A percentile compares a stretch with the other conserved stretches of the same genome.
Evolutionary conservation across 169 alveolate species (phyloP).

Genomic region (Plasmodium cynomolgi): DNA sequence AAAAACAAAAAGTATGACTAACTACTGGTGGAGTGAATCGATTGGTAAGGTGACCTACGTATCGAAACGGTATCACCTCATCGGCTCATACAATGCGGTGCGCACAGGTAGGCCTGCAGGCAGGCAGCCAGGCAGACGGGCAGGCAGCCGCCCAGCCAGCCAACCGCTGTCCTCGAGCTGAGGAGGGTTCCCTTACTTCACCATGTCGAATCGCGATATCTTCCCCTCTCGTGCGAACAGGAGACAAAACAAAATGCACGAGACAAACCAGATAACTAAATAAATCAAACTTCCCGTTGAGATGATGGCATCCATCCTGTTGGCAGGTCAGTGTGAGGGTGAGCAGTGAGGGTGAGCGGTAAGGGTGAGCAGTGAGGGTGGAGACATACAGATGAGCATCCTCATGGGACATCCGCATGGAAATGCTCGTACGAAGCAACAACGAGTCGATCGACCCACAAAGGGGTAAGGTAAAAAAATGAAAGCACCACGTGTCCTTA

Average conservation of each 20-base stretch:
- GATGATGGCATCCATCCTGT: slow-evolving; percentile 34
- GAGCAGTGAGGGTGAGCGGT: not conserved
- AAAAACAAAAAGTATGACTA: not conserved
- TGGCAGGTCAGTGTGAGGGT: not conserved
- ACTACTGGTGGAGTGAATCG: not conserved
- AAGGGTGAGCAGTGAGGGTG: not conserved
- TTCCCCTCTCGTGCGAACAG: slow-evolving; percentile 69
- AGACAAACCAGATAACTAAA: slow-evolving; percentile 51
- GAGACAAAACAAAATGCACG: slow-evolving; percentile 56
- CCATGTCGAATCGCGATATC: slow-evolving; percentile 19
- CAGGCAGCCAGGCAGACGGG: too few relatives aligned
- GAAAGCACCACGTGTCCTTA: not conserved
- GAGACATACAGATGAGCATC: not conserved
- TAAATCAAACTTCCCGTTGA: slow-evolving; percentile 32
- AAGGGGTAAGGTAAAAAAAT: not conserved
- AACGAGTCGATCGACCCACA: not conserved
- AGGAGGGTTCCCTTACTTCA: slow-evolving; percentile 8
- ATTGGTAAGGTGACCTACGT: not conserved
- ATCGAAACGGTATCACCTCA: not conserved
- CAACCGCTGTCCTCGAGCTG: not conserved
- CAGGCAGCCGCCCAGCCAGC: too few relatives aligned
- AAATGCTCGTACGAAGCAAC: not conserved
- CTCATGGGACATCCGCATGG: not conserved
- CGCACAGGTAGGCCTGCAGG: too few relatives aligned
- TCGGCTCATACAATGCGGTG: too few relatives aligned